phyloP scores from a whole-genome alignment of 2,329 filamentous ascomycete species.

The Lasiodiplodia gonubiensis region DNA sequence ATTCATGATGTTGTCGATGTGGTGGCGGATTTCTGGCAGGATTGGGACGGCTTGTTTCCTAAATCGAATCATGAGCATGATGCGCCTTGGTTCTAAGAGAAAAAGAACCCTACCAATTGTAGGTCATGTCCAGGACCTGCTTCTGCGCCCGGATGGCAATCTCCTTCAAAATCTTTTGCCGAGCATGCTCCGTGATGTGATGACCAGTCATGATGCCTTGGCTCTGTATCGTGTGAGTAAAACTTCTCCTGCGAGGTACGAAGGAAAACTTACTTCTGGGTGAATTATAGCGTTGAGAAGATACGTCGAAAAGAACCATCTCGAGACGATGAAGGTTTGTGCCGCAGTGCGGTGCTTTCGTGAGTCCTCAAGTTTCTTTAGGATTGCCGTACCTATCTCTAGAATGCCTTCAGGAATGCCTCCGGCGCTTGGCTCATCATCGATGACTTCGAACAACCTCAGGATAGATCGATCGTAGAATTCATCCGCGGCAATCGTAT shows the following conservation, averaged over 20 bases:
- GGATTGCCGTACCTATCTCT: constrained; percentile 82
- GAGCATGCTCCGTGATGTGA: constrained; percentile 88
- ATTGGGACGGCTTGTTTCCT: constrained; percentile 67
- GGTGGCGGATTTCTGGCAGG: constrained; percentile 66
- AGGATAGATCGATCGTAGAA: constrained; percentile 86
- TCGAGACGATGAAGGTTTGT: constrained; percentile 81
- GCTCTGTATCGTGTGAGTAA: constrained; percentile 53
- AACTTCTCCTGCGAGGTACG: not conserved
- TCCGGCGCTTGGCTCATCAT: constrained; percentile 76
- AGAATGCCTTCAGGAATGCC: constrained; percentile 86
- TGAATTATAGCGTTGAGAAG: constrained; percentile 83
- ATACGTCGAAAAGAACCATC: constrained; percentile 92
- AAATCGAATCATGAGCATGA: constrained; percentile 34
- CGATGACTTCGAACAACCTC: constrained; percentile 82
- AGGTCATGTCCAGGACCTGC: constrained; percentile 76
- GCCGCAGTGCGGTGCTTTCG: constrained; percentile 73
- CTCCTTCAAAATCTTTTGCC: constrained; percentile 74
- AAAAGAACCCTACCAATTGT: constrained; percentile 63
- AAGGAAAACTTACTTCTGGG: constrained; percentile 69
- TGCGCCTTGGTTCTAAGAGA: constrained; percentile 31
- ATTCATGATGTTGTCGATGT: constrained; percentile 73
- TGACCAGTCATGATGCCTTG: constrained; percentile 78
- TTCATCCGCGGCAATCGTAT: constrained; percentile 81
- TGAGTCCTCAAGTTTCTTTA: constrained; percentile 73
- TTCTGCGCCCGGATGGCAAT: constrained; percentile 81